phyloP scores from a whole-genome alignment of 345 rosid genomes.

The thale cress (Arabidopsis thaliana) region TAIR10.1 NC_003076.8:5152001-5152500 shows the following conservation, averaged over 20 bases:
- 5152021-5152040: slow-evolving; percentile 26
- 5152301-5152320: slow-evolving; percentile 71
- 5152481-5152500: slow-evolving; percentile 52
- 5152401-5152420: slow-evolving; percentile 65
- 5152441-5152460: not conserved
- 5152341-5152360: slow-evolving; percentile 77
- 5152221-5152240: slow-evolving; percentile 42
- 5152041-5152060: not conserved
- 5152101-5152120: slow-evolving; percentile 20
- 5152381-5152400: slow-evolving; percentile 80
- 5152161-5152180: slow-evolving; percentile 87
- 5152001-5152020: slow-evolving; percentile 7
- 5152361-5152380: slow-evolving; percentile 70
- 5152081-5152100: slow-evolving; percentile 5
- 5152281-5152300: not conserved
- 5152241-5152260: slow-evolving; percentile 8
- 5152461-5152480: not conserved
- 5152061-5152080: not conserved
- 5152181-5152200: slow-evolving; percentile 90
- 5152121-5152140: slow-evolving; percentile 58
- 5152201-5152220: slow-evolving; percentile 96
- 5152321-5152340: slow-evolving; percentile 72
- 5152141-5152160: slow-evolving; percentile 82
- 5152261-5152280: slow-evolving; percentile 18
- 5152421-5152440: not conserved